A percentile compares a stretch with the other conserved stretches of the same genome.
These are phyloP conservation scores for Pythium aphanidermatum DNA, from an alignment of 352 stramenopile species.

Conservation along the genomic window DNA sequence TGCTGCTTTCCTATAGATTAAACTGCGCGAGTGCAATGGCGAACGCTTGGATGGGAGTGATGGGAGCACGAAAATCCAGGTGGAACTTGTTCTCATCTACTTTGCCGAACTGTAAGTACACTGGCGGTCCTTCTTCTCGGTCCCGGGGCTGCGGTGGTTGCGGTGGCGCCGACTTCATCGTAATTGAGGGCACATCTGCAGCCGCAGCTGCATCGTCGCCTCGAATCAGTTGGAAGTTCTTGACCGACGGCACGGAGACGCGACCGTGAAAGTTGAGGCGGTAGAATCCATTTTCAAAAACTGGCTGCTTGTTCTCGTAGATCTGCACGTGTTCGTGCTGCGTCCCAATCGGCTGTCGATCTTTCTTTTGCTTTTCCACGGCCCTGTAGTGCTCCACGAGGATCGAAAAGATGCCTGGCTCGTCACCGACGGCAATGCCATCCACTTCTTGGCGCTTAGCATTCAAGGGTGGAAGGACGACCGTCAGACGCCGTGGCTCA, in stretches of 20 bases:
- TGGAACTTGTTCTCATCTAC: constrained; percentile 78
- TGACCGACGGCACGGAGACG: constrained; percentile 69
- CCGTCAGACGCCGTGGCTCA: constrained; percentile 41
- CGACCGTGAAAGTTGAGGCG: constrained; percentile 76
- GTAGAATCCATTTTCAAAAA: constrained; percentile 78
- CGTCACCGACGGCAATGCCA: constrained; percentile 37
- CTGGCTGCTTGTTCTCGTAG: constrained; percentile 62
- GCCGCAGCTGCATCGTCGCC: constrained; percentile 2
- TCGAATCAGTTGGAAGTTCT: constrained; percentile 74
- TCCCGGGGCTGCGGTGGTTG: not conserved
- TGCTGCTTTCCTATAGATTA: constrained; percentile 20
- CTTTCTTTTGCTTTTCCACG: constrained; percentile 7
- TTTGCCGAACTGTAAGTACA: constrained; percentile 75
- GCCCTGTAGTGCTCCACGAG: constrained; percentile 42
- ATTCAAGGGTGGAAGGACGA: constrained; percentile 46
- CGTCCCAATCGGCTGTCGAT: not conserved
- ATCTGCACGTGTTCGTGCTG: constrained; percentile 33
- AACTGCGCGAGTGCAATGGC: constrained; percentile 61
- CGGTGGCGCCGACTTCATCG: not conserved
- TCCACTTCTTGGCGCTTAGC: constrained; percentile 40
- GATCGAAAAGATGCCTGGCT: constrained; percentile 39
- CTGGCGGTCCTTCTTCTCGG: constrained; percentile 8
- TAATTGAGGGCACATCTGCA: not conserved
- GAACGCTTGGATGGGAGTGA: constrained; percentile 74
- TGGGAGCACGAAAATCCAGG: constrained; percentile 62